Base-by-base conservation (phyloP, 139 green algal genomes). In the Volvox reticuliferus region DNA sequence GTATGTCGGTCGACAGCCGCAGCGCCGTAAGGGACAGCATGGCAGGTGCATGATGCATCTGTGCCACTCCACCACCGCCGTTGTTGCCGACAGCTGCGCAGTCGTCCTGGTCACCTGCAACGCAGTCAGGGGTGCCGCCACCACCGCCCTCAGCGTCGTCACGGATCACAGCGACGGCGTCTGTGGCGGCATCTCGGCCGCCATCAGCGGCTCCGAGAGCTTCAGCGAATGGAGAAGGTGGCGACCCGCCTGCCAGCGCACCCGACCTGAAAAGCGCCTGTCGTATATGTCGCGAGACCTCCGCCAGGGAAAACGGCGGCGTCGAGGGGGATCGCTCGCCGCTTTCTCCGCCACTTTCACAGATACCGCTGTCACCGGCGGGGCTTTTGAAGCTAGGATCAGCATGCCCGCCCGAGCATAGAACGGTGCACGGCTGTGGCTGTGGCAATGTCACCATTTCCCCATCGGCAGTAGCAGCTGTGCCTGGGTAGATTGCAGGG, bases 261-360 rank as follows among this genome's bases (percentile, higher is more conserved):
- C 35, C 79, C 16, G 79, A 22, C 16, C 36, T 24, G 65, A 5
- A 28, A 28, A 26, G 19, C 37, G 37, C 50, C 6, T 87, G 82
- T 65, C 50, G 82, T 5, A 65, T 65, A 3, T 44, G 32, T 65
- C 33, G 63, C 19, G 82, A 44, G 1, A 88, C 17, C 32, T 88
- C 63, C 32, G 82, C 82, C 30, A 88, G 82, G 32, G 55, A 77
- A 22, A 88, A 79, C 32, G 82, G 82, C 63, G 82, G 82, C 9
- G 82, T 88, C 18, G 3, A 6, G 13, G 78, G 78, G 21, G 65
- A 73, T 65, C 30, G 19, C 35, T 20, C 71, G 18, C 2, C 28
- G 71, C 21, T 30, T 18, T 20, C 71, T n/a, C 71, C 71, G 71
- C 71, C 71, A 6, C 21, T 35, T 20, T 30, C 71, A 32, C 71